Base-by-base conservation (phyloP, 2,329 filamentous ascomycete species). In the Cladosporium sp. region DNA sequence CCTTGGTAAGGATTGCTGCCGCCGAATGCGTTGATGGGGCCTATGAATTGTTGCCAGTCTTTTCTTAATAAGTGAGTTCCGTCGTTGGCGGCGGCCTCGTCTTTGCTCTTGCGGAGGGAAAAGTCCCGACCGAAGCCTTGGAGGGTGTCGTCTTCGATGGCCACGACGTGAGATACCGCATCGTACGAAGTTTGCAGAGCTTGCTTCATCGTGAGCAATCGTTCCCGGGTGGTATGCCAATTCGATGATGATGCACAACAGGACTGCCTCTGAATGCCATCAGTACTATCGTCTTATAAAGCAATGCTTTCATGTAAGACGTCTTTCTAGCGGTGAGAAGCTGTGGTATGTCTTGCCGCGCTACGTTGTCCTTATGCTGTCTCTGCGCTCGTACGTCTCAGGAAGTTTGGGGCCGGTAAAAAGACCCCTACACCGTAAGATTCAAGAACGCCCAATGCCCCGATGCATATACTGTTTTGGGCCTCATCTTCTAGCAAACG, bases 41-140 rank as follows among this genome's bases (percentile, higher is more conserved):
- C 56, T 23, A 58, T 58, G 56, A 39, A 43, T 26, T 23, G n/a
- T 28, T 23, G n/a, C 56, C 56, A 58, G 34, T 58, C 56, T 18
- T 23, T 43, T 26, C 56, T 13, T 18, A 34, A 16, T 5, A 21
- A 21, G 32, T 58, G 56, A 1, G 30, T 10, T 18, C 28, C 56
- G 32, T 39, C 34, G 34, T 58, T 58, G 2, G 32, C 34, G 8
- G 34, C 34, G 11, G 56, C 32, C 16, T 58, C 56, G 7, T 26
- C 10, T 28, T 58, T 58, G 23, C 11, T 5, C 21, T 34, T 32
- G 21, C 34, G 34, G 21, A 58, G 34, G 13, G 14, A 21, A 6
- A 39, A 26, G 34, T 5, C 21, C n/a, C 36, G n/a, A 21, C 56
- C 14, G 34, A 58, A 43, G 23, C 23, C 56, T 25, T 26, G 34